Percentiles rank a stretch among this genome's conserved stretches.
Evolutionary conservation across 495 filamentous ascomycete genomes (phyloP).

Genomic region (Tuber microsphaerosporum): DNA sequence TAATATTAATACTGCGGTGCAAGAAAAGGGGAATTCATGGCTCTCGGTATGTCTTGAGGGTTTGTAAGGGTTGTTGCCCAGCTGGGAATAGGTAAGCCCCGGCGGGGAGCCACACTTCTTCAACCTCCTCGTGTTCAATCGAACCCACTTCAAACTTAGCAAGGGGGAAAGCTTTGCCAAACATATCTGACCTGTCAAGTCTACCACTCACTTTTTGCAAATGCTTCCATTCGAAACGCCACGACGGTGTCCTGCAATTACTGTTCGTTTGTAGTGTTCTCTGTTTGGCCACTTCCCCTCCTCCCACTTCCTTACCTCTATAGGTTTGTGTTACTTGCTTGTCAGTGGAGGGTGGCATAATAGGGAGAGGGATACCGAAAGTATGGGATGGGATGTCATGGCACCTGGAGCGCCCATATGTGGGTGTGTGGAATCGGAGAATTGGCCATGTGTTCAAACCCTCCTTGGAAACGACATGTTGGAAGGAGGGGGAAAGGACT

Average conservation of each 20-base stretch:
- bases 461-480: background rate
- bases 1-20: background rate
- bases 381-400: background rate
- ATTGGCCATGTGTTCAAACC: background rate
- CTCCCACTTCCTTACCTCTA: background rate
- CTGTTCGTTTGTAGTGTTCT: background rate
- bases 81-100: background rate
- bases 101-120: background rate
- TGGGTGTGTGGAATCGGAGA: background rate
- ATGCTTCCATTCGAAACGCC: background rate
- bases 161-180: background rate
- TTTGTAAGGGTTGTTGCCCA: background rate
- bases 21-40: background rate
- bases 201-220: background rate
- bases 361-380: background rate
- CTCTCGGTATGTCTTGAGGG: background rate
- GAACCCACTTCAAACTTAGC: background rate
- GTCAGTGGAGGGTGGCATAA: background rate
- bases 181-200: background rate
- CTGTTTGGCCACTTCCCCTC: background rate
- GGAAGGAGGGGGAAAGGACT: background rate
- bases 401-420: background rate
- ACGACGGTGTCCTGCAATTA: background rate
- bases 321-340: background rate
- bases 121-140: background rate